These are phyloP conservation scores for Gossypium ekmanianum DNA, from an alignment of 345 rosid genomes.

Conservation along the genomic window DNA sequence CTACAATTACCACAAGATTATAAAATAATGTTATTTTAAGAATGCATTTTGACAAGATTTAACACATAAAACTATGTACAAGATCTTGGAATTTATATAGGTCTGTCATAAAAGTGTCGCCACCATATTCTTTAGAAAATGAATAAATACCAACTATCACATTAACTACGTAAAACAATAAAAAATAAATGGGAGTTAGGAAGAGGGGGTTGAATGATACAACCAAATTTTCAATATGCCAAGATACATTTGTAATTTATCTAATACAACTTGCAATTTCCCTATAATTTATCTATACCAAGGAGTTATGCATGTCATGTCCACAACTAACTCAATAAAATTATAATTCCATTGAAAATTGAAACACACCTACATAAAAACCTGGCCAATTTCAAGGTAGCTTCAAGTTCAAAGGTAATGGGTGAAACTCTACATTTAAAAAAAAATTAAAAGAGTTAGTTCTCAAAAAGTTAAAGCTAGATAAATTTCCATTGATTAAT, in stretches of 20 bases:
- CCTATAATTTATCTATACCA: neutral
- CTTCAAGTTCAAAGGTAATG: conserved; percentile 96
- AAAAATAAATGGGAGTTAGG: neutral
- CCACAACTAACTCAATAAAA: neutral
- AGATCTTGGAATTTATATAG: neutral
- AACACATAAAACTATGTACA: neutral
- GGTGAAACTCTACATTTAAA: conserved; percentile 82
- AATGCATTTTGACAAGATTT: neutral
- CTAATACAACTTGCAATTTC: neutral
- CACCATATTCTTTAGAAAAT: neutral
- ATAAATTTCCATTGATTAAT: neutral
- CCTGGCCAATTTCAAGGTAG: conserved; percentile 87
- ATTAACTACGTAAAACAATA: neutral
- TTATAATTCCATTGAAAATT: neutral
- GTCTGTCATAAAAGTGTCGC: neutral
- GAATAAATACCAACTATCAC: neutral
- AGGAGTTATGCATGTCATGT: neutral
- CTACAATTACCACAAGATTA: conserved; percentile 39
- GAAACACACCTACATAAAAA: conserved; percentile 81
- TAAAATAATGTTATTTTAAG: neutral
- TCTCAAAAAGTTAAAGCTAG: conserved; percentile 15
- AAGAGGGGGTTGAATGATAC: neutral
- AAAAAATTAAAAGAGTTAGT: conserved; percentile 11
- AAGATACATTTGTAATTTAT: neutral
- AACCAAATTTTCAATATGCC: neutral